Conservation (phyloP, 139 green algal genomes). For the Chlamydomonas schloesseri region DNA sequence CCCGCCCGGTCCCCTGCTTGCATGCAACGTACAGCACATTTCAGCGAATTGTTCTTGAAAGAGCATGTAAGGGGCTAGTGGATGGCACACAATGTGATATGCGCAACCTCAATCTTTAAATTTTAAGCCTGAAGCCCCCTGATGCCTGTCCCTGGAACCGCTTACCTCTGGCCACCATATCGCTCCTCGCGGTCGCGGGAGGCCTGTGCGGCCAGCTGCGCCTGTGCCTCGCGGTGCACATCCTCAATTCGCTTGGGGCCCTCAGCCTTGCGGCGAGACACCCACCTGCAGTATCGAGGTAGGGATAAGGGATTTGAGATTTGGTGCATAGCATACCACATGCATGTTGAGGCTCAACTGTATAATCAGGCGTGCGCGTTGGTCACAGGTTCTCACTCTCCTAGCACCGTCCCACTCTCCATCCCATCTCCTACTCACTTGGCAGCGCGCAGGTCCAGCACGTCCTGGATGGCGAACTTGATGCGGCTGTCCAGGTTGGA, state of each 20-base stretch:
- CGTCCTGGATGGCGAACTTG: slow-evolving; percentile 89
- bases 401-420: too few species aligned
- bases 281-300: slow-evolving; percentile 75
- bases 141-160: too few species aligned
- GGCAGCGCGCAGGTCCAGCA: slow-evolving; percentile 69
- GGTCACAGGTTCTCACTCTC: too few species aligned
- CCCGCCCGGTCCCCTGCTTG: neutral
- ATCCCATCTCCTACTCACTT: slow-evolving; percentile 30
- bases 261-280: slow-evolving; percentile 84
- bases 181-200: slow-evolving; percentile 47
- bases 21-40: neutral
- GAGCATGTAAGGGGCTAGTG: too few species aligned
- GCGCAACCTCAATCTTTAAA: too few species aligned
- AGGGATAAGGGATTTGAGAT: too few species aligned
- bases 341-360: too few species aligned
- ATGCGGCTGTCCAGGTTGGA: slow-evolving; percentile 80
- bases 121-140: too few species aligned
- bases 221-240: slow-evolving; percentile 59
- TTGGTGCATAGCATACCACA: too few species aligned
- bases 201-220: slow-evolving; percentile 44
- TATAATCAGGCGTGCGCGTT: too few species aligned
- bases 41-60: too few species aligned
- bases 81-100: neutral
- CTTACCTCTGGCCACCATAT: slow-evolving; percentile 5
- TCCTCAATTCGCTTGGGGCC: slow-evolving; percentile 92